A percentile compares a stretch with the other conserved stretches of the same genome.
phyloP scores from a whole-genome alignment of 1,284 basidiomycete genomes.

The Fistulinella staudtii region DNA sequence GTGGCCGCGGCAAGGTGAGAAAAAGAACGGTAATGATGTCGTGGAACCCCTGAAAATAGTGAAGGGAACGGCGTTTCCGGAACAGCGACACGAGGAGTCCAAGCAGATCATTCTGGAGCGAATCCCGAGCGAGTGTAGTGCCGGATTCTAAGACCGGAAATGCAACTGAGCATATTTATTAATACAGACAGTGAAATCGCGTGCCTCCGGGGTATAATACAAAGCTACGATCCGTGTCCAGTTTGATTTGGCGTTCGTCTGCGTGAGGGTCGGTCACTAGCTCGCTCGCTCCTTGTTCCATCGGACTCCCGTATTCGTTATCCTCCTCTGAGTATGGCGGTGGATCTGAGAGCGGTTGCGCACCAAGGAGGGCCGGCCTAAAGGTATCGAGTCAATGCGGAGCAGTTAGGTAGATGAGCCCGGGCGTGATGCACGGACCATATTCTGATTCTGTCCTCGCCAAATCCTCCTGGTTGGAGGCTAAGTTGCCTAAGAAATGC shows the following conservation, averaged over 20 bases:
- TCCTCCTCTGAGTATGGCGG: constrained; percentile 30
- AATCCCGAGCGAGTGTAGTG: constrained; percentile 29
- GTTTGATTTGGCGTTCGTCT: constrained; percentile 80
- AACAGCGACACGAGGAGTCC: constrained; percentile 76
- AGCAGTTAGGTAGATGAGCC: not conserved
- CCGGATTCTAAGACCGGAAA: constrained; percentile 25
- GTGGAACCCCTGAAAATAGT: constrained; percentile 95
- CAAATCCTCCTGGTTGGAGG: constrained; percentile 60
- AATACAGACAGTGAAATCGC: constrained; percentile 3
- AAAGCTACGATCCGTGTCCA: constrained; percentile 88
- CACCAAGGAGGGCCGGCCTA: constrained; percentile 25
- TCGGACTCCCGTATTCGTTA: constrained; percentile 6
- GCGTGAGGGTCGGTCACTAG: constrained; percentile 44
- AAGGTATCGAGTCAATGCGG: constrained; percentile 9
- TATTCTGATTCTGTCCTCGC: constrained; percentile 47
- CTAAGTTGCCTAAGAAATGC: constrained; percentile 45
- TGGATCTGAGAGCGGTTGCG: constrained; percentile 23
- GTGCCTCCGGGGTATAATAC: constrained; percentile 75
- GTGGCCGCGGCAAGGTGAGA: constrained; percentile 66
- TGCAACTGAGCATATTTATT: constrained; percentile 13
- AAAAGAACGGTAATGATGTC: constrained; percentile 87
- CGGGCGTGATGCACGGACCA: constrained; percentile 44
- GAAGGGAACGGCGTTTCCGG: constrained; percentile 65
- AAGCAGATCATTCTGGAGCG: constrained; percentile 65
- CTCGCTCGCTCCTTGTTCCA: constrained; percentile 4